Evolutionary conservation across 306 rosid species (phyloP).

Genomic region (Citrullus amarus): DNA sequence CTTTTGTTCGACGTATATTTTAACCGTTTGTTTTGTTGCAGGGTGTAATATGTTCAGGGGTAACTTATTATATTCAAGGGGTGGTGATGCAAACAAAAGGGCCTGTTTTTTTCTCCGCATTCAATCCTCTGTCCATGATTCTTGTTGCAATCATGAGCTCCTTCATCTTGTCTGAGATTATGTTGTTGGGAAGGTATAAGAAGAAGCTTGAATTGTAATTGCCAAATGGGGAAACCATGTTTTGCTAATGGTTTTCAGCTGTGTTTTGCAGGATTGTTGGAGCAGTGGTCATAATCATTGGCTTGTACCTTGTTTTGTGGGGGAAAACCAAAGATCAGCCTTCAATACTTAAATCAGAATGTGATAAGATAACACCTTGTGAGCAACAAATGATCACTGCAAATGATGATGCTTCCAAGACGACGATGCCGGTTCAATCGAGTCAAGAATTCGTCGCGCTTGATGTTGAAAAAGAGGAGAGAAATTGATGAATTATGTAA

Average conservation of each 20-base stretch:
- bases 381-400: conserved; percentile 4
- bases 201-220: not conserved
- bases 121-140: conserved; percentile 33
- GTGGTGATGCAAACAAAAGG: conserved; percentile 35
- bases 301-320: conserved; percentile 40
- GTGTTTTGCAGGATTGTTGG: conserved; percentile 23
- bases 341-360: not conserved
- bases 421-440: not conserved
- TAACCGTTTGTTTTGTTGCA: conserved; percentile 5
- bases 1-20: too few species aligned
- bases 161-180: conserved; percentile 27
- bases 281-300: conserved; percentile 23
- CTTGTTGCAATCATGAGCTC: conserved; percentile 34
- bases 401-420: not conserved
- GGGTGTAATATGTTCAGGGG: conserved; percentile 41
- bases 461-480: not conserved
- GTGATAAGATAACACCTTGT: not conserved
- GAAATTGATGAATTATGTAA: not conserved
- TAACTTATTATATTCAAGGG: conserved; percentile 31
- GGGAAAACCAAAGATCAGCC: conserved; percentile 30
- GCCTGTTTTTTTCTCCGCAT: conserved; percentile 38
- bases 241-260: not conserved
- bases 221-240: not conserved
- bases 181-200: conserved; percentile 33
- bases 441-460: not conserved